Evolutionary conservation across 1,284 basidiomycete species (phyloP), one percentile per base, ranked within the genome.

Genomic region (Moesziomyces parantarcticus): DNA sequence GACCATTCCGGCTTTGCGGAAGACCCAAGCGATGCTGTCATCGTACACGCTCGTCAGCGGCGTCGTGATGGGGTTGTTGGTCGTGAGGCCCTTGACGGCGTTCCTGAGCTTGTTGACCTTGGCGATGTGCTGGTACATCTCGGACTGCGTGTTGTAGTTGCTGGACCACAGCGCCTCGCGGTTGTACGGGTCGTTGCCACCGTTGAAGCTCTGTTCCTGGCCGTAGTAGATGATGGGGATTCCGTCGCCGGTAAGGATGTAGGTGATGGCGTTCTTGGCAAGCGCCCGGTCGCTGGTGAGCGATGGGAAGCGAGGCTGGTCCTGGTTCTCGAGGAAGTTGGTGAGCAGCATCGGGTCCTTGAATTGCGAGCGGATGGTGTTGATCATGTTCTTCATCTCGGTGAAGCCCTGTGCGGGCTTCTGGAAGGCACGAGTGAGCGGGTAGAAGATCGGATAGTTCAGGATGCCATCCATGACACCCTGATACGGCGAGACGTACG

Each of bases 321-420:
- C 92, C 75, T 93, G 92, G 84, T 93, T 93, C 84, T 93, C 92
- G 34, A 94, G 84, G 84, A 94, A 93, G 76, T 92, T 92, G 3
- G 91, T 92, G 2, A 92, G 86, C 44, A 88, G 77, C 32, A 87
- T 86, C 2, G 86, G 78, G 49, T 88, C 88, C 83, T 80, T 56
- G 41, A 58, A 63, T 9, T 49, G 44, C 14, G 29, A n/a, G 7
- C 40, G 41, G 53, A 50, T 50, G 22, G 50, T 49, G 47, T 40
- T 43, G 32, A 58, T 55, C 43, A 50, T 50, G n/a, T 39, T 26
- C 60, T 61, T 58, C 63, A 63, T 22, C 18, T 55, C 23, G 55
- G 79, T 77, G 47, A 76, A 74, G 21, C 84, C 83, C 48, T 79
- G 74, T 50, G 49, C 81, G 76, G 76, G 84, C 81, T 11, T 75